A percentile compares a stretch with the other conserved stretches of the same genome.
Evolutionary conservation across 73 alveolate genomes (phyloP).

Genomic region (Effrenium voratum): DNA sequence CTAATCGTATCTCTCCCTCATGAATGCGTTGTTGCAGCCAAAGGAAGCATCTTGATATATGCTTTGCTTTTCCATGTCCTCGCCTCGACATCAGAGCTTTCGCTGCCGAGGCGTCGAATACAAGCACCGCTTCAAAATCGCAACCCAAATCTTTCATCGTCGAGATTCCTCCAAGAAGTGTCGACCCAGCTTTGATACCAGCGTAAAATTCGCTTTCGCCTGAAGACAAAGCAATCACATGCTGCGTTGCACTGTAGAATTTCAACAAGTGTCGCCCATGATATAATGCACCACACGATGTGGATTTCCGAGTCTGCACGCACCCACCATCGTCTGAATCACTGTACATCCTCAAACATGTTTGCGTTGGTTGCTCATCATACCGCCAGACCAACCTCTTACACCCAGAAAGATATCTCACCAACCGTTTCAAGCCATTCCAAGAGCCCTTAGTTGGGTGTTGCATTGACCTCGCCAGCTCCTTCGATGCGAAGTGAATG

Average conservation of each 20-base stretch:
- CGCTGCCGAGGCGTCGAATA: conserved; percentile 1
- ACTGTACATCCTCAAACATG: background rate
- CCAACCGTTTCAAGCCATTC: background rate
- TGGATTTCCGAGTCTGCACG: background rate
- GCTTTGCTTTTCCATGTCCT: conserved; percentile 22
- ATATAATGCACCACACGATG: background rate
- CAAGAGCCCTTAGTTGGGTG: background rate
- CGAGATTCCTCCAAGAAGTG: background rate
- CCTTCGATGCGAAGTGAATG: background rate
- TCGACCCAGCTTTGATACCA: background rate
- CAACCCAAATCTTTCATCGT: background rate
- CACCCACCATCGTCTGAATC: conserved; percentile 20
- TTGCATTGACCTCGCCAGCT: background rate
- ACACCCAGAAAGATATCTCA: background rate
- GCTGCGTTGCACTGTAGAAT: background rate
- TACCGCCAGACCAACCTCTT: background rate
- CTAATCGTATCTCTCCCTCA: background rate
- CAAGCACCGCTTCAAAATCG: background rate
- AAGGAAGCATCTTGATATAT: background rate
- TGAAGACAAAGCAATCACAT: background rate
- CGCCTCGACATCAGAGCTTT: background rate
- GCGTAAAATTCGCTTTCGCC: conserved; percentile 15
- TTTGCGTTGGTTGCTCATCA: background rate
- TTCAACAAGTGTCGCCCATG: background rate
- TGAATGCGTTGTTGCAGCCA: conserved; percentile 32